These are phyloP conservation scores for Pythium periplocum DNA, from an alignment of 352 stramenopile genomes.

Conservation along the genomic window DNA sequence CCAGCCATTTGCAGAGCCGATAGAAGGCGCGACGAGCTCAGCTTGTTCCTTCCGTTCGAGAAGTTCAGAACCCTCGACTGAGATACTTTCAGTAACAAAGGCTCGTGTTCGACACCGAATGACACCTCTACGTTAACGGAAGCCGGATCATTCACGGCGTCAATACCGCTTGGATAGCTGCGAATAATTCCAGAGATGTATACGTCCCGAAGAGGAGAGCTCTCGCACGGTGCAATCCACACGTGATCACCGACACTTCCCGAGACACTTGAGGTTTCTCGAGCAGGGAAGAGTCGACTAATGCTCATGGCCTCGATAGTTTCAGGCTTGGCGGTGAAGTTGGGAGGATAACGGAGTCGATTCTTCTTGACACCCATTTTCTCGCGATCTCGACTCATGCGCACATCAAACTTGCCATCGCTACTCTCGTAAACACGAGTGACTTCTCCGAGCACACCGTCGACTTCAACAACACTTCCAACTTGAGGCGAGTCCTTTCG, in stretches of 20 bases:
- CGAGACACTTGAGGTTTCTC: conserved; percentile 44
- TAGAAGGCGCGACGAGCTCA: conserved; percentile 42
- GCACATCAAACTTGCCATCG: conserved; percentile 34
- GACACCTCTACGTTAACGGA: conserved; percentile 48
- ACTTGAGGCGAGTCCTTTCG: conserved; percentile 37
- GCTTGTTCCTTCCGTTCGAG: conserved; percentile 22
- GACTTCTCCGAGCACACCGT: conserved; percentile 57
- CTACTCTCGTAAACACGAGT: conserved; percentile 26
- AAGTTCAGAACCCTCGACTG: conserved; percentile 65
- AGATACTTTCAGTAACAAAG: conserved; percentile 44
- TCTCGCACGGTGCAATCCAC: conserved; percentile 43
- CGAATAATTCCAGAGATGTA: conserved; percentile 57
- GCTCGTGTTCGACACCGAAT: conserved; percentile 29
- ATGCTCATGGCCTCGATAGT: conserved; percentile 71
- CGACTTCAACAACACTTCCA: conserved; percentile 68
- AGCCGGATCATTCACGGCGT: conserved; percentile 36
- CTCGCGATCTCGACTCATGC: conserved; percentile 37
- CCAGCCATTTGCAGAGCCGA: conserved; percentile 47
- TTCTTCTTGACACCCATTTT: conserved; percentile 50
- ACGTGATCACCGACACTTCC: conserved; percentile 59
- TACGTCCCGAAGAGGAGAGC: conserved; percentile 27
- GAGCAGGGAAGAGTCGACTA: conserved; percentile 54
- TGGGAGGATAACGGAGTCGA: conserved; percentile 38
- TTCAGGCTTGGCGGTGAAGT: neutral
- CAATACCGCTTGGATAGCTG: conserved; percentile 46